phyloP scores from a whole-genome alignment of 768 basidiomycete species.

The Termitomyces sp. region DNA sequence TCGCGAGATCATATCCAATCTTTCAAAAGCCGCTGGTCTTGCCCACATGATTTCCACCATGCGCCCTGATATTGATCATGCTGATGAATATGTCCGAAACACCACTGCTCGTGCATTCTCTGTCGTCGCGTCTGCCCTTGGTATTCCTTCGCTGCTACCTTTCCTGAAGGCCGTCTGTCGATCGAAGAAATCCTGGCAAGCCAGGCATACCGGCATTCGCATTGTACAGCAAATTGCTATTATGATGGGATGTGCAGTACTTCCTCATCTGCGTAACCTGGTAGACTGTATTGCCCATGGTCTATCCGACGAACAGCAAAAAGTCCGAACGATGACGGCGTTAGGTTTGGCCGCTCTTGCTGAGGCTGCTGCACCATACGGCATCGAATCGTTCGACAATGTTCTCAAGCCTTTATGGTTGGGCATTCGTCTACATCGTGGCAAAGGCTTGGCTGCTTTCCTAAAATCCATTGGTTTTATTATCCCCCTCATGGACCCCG shows the following conservation, averaged over 20 bases:
- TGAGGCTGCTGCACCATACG: constrained; percentile 96
- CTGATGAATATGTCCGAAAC: constrained; percentile 98
- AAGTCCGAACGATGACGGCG: constrained; percentile 95
- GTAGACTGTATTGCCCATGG: constrained; percentile 96
- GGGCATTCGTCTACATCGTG: constrained; percentile 91
- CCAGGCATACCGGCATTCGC: constrained; percentile 97
- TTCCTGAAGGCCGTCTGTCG: constrained; percentile 99
- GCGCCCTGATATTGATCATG: constrained; percentile 99
- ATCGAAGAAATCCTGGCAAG: constrained; percentile 99
- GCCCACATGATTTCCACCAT: constrained; percentile 99
- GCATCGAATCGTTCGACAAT: constrained; percentile 98
- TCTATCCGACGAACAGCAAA: constrained; percentile 90
- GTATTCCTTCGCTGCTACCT: constrained; percentile 94
- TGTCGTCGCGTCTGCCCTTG: constrained; percentile 96
- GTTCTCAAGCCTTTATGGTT: constrained; percentile 94
- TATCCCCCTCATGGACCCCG: constrained; percentile 99
- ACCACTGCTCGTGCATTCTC: constrained; percentile 99
- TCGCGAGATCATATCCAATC: constrained; percentile 97
- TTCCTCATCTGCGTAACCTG: constrained; percentile 93
- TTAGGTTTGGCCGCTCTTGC: constrained; percentile 89
- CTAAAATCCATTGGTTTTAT: constrained; percentile 98
- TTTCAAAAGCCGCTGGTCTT: constrained; percentile 97
- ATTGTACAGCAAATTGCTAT: constrained; percentile 99
- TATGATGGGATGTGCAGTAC: constrained; percentile 99
- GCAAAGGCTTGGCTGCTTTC: constrained; percentile 92